Evolutionary conservation across 2,329 filamentous ascomycete genomes (phyloP), one percentile per base, ranked within the genome.

Genomic region (Aspergillus sp.): DNA sequence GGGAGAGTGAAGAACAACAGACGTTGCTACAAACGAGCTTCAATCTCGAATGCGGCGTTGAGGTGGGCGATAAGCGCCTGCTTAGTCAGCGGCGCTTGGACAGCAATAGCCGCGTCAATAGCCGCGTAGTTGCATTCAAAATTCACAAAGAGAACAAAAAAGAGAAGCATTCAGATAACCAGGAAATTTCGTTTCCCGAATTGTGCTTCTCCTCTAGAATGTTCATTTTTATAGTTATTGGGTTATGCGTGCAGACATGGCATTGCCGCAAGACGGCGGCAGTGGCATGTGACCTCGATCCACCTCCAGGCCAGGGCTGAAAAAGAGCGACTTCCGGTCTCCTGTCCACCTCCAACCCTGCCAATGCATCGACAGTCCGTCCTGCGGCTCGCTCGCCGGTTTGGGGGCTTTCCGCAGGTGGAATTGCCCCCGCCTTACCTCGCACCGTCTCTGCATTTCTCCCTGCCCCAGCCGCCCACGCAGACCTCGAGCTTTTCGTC

Each of bases 401-500:
- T 41, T 37, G 53, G 57, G 32, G 45, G 44, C 8, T 34, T 51
- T 37, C 48, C 50, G 33, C 43, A 61, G 46, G 51, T 45, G 34
- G 60, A 63, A 42, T 42, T 62, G 37, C 61, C 61, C 34, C 63
- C 64, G 26, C 44, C 62, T 6, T 68, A 66, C 34, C 57, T 68
- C 30, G 61, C 61, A 20, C 64, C 64, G 29, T 52, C 55, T 4
- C 50, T 60, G 31, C 63, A 48, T 54, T 59, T 53, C 36, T 45
- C 55, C 44, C 39, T 52, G 40, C 45, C 42, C 44, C 46, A 49
- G 24, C 49, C 49, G 27, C 38, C 51, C 33, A 39, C 47, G 36
- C 57, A 60, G 40, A 47, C 51, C 43, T 51, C 51, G 37, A 54
- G 54, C 42, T 72, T 78, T 58, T 59, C 60, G 26, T 75, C 77